phyloP scores from a whole-genome alignment of 305 asterid genomes.

The Fraxinus latifolia region DNA sequence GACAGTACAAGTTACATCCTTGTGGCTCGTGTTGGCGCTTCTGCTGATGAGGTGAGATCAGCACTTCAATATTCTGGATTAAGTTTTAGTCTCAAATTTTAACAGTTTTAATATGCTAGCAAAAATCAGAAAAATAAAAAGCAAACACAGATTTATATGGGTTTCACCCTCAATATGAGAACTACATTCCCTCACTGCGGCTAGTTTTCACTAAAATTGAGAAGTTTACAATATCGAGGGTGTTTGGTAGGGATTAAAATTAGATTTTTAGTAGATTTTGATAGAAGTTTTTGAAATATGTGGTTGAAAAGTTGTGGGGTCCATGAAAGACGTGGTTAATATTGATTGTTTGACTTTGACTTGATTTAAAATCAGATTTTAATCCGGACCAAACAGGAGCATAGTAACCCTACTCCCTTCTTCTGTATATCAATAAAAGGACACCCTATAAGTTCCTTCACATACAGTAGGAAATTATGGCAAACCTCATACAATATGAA shows the following conservation, averaged over 20 bases:
- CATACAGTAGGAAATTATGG: neutral
- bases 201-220: neutral
- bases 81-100: neutral
- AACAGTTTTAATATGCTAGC: neutral
- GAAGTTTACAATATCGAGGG: neutral
- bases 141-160: too few species aligned
- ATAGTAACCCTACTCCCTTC: too few species aligned
- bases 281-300: too few species aligned
- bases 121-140: neutral
- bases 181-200: neutral
- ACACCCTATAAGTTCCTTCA: neutral
- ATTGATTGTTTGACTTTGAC: too few species aligned
- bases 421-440: neutral
- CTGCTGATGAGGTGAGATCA: conserved; percentile 65
- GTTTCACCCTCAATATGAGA: neutral
- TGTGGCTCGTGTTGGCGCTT: conserved; percentile 76
- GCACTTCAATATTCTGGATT: neutral
- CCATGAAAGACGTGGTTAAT: too few species aligned
- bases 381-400: too few species aligned
- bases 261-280: too few species aligned
- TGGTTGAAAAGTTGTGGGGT: too few species aligned
- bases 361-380: too few species aligned
- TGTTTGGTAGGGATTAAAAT: too few species aligned
- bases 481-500: neutral
- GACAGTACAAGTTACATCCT: conserved; percentile 68